These are phyloP conservation scores for Colletotrichum melonis DNA, from an alignment of 2,329 filamentous ascomycete species.

Conservation along the genomic window DNA sequence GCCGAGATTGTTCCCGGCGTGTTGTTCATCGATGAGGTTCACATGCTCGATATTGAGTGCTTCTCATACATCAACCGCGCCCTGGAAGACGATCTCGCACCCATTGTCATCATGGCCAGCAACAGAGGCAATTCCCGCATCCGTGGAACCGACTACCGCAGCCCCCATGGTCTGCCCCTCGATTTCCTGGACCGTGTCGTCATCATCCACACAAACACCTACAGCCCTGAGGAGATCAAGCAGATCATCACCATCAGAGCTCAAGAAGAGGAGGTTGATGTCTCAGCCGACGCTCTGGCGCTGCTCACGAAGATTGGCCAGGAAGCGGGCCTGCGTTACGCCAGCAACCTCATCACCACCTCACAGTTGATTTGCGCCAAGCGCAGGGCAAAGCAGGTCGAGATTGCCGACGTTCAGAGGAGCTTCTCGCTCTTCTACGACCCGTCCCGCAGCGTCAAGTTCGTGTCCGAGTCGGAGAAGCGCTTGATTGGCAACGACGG, in stretches of 20 bases:
- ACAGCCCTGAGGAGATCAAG: constrained; percentile 85
- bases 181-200: constrained; percentile 97
- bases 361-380: constrained; percentile 90
- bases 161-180: constrained; percentile 91
- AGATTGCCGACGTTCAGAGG: constrained; percentile 88
- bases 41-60: constrained; percentile 99
- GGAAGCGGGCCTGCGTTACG: constrained; percentile 92
- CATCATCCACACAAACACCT: constrained; percentile 93
- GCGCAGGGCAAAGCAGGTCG: constrained; percentile 85
- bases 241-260: constrained; percentile 94
- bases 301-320: constrained; percentile 95
- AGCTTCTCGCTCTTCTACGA: constrained; percentile 97
- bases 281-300: constrained; percentile 89
- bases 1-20: constrained; percentile 98
- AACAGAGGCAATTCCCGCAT: constrained; percentile 94
- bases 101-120: constrained; percentile 99
- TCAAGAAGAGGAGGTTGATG: constrained; percentile 94
- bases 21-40: constrained; percentile 97
- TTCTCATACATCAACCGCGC: constrained; percentile 99
- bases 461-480: constrained; percentile 91
- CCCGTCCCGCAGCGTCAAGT: constrained; percentile 86
- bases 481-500: constrained; percentile 91
- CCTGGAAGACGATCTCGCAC: constrained; percentile 92
- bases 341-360: constrained; percentile 97
- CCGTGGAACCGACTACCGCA: constrained; percentile 91